Conservation (phyloP, 805 yeast species). For the Saturnispora sekii region DNA sequence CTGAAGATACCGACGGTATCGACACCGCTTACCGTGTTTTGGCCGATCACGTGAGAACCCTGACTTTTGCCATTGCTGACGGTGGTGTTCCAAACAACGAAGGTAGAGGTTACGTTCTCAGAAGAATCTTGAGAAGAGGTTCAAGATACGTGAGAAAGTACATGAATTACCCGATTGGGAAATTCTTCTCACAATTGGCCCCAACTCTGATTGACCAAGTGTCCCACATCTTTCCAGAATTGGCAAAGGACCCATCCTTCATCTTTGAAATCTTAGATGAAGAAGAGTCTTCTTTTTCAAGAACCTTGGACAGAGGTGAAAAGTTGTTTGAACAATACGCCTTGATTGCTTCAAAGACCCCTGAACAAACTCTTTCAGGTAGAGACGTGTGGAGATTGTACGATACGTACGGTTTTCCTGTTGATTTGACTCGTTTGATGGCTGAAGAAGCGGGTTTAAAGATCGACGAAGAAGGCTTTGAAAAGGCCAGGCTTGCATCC, state of each 20-base stretch:
- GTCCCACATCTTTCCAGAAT: conserved; percentile 84
- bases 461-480: conserved; percentile 89
- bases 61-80: conserved; percentile 92
- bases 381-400: conserved; percentile 97
- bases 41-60: conserved; percentile 97
- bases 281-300: conserved; percentile 91
- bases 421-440: conserved; percentile 94
- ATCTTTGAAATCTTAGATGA: conserved; percentile 88
- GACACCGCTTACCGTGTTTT: conserved; percentile 97
- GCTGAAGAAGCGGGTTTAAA: conserved; percentile 94
- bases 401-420: conserved; percentile 99
- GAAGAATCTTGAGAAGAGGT: conserved; percentile 97
- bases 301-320: conserved; percentile 97
- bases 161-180: conserved; percentile 91
- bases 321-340: conserved; percentile 92
- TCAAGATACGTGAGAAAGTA: conserved; percentile 94
- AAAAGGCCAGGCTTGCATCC: conserved; percentile 79
- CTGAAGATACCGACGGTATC: conserved; percentile 85
- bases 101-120: conserved; percentile 96
- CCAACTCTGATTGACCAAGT: conserved; percentile 90
- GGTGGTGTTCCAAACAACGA: conserved; percentile 99
- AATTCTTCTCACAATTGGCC: conserved; percentile 83
- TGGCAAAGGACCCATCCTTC: conserved; percentile 57
- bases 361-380: conserved; percentile 74
- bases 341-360: conserved; percentile 63